These are phyloP conservation scores for Salvia hispanica DNA, from an alignment of 257 asterid species.

Conservation along the genomic window DNA sequence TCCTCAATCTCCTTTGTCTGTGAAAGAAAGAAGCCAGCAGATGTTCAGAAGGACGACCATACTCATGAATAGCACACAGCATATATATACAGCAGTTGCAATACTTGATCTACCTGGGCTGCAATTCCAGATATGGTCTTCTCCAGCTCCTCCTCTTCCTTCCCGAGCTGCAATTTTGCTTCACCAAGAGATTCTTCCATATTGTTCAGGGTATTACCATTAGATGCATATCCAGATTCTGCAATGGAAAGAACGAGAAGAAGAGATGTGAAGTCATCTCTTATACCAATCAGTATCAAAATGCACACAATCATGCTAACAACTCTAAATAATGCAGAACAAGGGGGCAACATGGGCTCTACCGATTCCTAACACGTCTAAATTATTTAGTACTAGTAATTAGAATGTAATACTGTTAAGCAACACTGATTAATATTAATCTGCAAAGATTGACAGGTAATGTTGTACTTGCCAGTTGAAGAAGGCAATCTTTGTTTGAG, in stretches of 20 bases:
- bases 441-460: no score
- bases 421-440: background rate
- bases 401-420: background rate
- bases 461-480: no score
- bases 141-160: constrained; percentile 79
- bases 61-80: background rate
- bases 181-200: constrained; percentile 49
- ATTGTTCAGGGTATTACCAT: constrained; percentile 33
- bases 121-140: constrained; percentile 61
- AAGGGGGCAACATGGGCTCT: no score
- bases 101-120: constrained; percentile 54
- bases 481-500: no score
- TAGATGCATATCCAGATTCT: constrained; percentile 47
- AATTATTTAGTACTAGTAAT: no score
- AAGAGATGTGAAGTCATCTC: constrained; percentile 3
- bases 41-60: background rate
- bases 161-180: constrained; percentile 59
- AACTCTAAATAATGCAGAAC: no score
- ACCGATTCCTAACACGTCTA: background rate
- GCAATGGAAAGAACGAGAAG: constrained; percentile 19
- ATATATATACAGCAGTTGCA: background rate
- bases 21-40: background rate
- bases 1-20: constrained; percentile 73
- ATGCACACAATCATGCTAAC: no score
- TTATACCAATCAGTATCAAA: no score